These are phyloP conservation scores for Xylaria telfairii DNA, from an alignment of 495 filamentous ascomycete species.

Conservation along the genomic window DNA sequence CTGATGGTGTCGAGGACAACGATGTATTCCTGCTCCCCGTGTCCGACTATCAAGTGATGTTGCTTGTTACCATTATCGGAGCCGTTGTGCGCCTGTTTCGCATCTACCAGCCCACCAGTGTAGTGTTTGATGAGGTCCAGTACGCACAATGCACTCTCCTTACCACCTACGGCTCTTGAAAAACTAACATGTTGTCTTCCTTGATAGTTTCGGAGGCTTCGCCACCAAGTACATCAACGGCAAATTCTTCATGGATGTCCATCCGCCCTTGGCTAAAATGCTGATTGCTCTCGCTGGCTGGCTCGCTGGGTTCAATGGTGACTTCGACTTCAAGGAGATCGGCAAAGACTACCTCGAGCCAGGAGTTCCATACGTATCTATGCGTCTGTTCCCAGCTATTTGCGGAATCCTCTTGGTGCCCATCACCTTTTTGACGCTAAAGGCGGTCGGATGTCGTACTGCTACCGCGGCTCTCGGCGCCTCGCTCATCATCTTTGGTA, in stretches of 20 bases:
- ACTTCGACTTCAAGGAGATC: conserved; percentile 99
- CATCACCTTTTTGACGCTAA: conserved; percentile 91
- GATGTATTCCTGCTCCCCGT: conserved; percentile 76
- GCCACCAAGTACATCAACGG: conserved; percentile 99
- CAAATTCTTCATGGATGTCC: conserved; percentile 98
- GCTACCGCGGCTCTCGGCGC: conserved; percentile 82
- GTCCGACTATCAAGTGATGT: conserved; percentile 80
- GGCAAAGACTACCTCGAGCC: conserved; percentile 97
- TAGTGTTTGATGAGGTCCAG: conserved; percentile 99
- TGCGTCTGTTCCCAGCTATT: conserved; percentile 91
- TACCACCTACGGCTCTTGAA: background rate
- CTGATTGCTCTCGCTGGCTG: conserved; percentile 94
- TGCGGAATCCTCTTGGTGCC: conserved; percentile 86
- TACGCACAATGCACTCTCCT: conserved; percentile 56
- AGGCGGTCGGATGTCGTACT: conserved; percentile 87
- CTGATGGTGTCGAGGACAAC: conserved; percentile 70
- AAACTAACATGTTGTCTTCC: conserved; percentile 31
- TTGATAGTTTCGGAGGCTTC: conserved; percentile 88
- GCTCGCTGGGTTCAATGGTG: conserved; percentile 91
- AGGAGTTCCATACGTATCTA: conserved; percentile 94
- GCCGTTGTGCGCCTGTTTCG: conserved; percentile 86
- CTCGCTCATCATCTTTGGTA: conserved; percentile 88
- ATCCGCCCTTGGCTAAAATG: conserved; percentile 95
- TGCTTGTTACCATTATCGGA: conserved; percentile 74
- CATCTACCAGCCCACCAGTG: conserved; percentile 94